Base-by-base conservation (phyloP, 2,329 filamentous ascomycete species). In the Trichoderma atroviride region DNA sequence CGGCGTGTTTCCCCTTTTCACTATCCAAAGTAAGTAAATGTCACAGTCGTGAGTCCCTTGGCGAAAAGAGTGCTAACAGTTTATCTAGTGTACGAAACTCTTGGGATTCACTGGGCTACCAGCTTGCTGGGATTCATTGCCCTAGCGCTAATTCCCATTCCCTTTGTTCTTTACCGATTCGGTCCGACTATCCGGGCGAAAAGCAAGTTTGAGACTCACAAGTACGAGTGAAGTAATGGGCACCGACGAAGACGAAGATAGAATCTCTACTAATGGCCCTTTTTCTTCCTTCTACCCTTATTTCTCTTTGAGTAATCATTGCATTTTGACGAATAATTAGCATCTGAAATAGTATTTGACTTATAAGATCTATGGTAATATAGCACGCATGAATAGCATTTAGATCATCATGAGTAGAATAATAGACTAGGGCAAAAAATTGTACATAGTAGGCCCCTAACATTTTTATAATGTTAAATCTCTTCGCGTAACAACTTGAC, bases 1-100 rank as follows among this genome's bases (percentile, higher is more conserved):
- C 0, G 85, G 83, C 1, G 84, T 81, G 0, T 90, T 91, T 67
- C 88, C 88, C 0, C 75, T 91, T 0, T 91, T 90, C 72, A 85
- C 87, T 0, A 78, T 90, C 1, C 86, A 88, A 70, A 86, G 83
- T 85, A 73, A 76, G 83, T 78, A 5, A 2, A 5, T 11, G 7
- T 11, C 0, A 13, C 0, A 35, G 5, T 31, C 10, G 11, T 22
- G 35, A 29, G 33, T 35, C 0, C 1, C 2, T 19, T 0, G 0
- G 4, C 2, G 1, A 3, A 3, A 24, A 0, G 7, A 35, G 10
- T 9, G 40, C 74, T 77, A 59, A 78, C 69, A 0, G 5, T 1
- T 6, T 13, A 0, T 10, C 3, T 10, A 83, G 81, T 85, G 81
- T 85, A 83, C 55, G 68, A 76, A 6, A 77, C 73, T 3, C 73